Conservation (phyloP, 2,329 filamentous ascomycete species). For the Trichocomaceae sp. region DNA sequence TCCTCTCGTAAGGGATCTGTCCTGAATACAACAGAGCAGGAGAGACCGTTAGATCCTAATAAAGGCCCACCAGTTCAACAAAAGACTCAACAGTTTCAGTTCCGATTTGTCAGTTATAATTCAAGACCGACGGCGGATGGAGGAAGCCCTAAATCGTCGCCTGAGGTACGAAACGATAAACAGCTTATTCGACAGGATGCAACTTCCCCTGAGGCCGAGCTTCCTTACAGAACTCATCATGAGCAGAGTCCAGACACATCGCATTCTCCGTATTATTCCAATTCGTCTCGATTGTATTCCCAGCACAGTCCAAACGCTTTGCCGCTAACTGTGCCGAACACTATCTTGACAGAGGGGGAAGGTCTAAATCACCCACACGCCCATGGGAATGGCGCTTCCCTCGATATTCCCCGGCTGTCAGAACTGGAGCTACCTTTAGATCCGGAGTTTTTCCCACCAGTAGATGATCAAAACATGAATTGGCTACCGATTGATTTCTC, state of each 20-base stretch:
- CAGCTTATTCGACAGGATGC: neutral
- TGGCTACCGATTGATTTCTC: constrained; percentile 32
- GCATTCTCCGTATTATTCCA: constrained; percentile 12
- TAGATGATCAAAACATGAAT: constrained; percentile 28
- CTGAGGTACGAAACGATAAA: neutral
- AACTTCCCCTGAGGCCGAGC: neutral
- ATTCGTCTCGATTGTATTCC: constrained; percentile 11
- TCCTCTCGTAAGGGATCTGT: neutral
- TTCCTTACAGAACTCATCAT: neutral
- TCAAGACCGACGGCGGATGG: neutral
- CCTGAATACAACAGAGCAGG: neutral
- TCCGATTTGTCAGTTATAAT: constrained; percentile 16
- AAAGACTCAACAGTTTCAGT: constrained; percentile 20
- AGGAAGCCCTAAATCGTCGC: neutral
- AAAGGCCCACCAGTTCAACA: constrained; percentile 11
- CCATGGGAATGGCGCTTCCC: constrained; percentile 7
- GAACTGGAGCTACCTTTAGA: constrained; percentile 21
- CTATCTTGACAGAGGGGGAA: neutral
- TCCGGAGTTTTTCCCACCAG: constrained; percentile 22
- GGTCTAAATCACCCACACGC: neutral
- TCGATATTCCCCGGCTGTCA: constrained; percentile 18
- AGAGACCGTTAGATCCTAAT: neutral
- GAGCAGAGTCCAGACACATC: constrained; percentile 10
- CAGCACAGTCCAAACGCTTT: neutral
- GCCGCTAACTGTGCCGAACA: neutral